Evolutionary conservation across 495 filamentous ascomycete species (phyloP).

Genomic region (Hypoxylon trugodes): DNA sequence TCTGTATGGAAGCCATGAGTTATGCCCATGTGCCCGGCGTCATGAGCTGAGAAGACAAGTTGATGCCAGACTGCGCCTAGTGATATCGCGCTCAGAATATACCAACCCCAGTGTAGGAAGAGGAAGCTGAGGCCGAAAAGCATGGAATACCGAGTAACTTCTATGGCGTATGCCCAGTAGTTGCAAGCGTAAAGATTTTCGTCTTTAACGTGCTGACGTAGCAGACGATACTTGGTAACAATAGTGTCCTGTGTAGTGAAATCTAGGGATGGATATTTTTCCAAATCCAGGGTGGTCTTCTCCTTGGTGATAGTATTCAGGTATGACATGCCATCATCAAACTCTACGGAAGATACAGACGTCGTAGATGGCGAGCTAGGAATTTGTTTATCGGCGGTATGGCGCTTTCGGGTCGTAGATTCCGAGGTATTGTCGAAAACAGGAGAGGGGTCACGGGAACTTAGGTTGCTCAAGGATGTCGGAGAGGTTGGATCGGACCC

Average conservation of each 20-base stretch:
- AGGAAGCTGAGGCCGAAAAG: constrained; percentile 71
- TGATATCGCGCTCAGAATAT: constrained; percentile 74
- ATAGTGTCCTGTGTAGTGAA: constrained; percentile 77
- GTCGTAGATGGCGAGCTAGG: constrained; percentile 49
- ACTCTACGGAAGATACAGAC: constrained; percentile 50
- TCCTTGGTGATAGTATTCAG: constrained; percentile 78
- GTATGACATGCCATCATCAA: constrained; percentile 62
- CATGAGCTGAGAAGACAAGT: constrained; percentile 92
- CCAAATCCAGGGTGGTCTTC: constrained; percentile 77
- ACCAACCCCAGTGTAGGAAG: constrained; percentile 78
- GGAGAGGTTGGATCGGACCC: constrained; percentile 45
- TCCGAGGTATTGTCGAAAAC: constrained; percentile 70
- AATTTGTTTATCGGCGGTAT: constrained; percentile 23
- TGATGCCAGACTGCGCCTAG: constrained; percentile 95
- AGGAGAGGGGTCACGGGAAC: constrained; percentile 65
- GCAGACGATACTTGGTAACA: constrained; percentile 77
- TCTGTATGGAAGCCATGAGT: constrained; percentile 88
- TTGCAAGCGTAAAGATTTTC: constrained; percentile 87
- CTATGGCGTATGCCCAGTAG: constrained; percentile 82
- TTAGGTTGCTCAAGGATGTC: constrained; percentile 50
- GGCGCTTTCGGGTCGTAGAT: constrained; percentile 36
- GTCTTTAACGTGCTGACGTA: constrained; percentile 73
- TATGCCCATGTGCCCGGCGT: constrained; percentile 97
- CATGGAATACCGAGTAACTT: constrained; percentile 75
- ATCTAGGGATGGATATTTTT: constrained; percentile 85